Evolutionary conservation across 768 basidiomycete species (phyloP), one percentile per base, ranked within the genome.

Genomic region (Trametes cubensis): DNA sequence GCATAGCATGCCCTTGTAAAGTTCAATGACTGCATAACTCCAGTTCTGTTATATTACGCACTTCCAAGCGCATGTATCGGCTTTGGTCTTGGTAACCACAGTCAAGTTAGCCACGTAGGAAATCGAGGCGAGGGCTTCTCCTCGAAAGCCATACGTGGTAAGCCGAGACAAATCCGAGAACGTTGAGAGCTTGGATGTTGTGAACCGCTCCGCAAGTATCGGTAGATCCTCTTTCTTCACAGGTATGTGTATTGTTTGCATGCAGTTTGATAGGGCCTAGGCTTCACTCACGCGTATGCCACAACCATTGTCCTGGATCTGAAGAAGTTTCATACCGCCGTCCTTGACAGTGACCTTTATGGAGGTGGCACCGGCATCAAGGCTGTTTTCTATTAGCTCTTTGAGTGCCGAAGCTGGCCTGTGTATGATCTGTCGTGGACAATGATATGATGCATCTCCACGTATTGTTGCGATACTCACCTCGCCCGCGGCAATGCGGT

Each of bases 301-400:
- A 74, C 86, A 92, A 0, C 97, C 96, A 71, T 99, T 97, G 71
- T 99, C 97, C 69, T 95, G 92, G 55, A 98, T 95, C 75, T 97
- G 94, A 40, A 98, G 82, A 17, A 95, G 78, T 72, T 96, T 98
- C 79, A 98, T 78, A 4, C 97, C 97, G 1, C 96, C 97, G 65
- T 99, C 96, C 75, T 97, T 98, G 67, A 95, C 81, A 0, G 87
- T 92, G 55, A 98, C 79, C 40, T 89, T 87, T 71, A 98, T 94
- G 0, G 86, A 86, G 0, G 91, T 95, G 23, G 93, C 80, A 0
- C 92, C 89, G 0, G 97, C 97, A 76, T 99, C 97, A n/a, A 99
- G 81, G 21, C 88, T 83, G 67, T 99, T 98, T 75, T 99, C 97
- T 15, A 99, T 78, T 0, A 98, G 80, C 73, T 98, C 97, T 73